These are phyloP conservation scores for Candida sonorensis DNA, from an alignment of 805 yeast genomes.

Conservation along the genomic window DNA sequence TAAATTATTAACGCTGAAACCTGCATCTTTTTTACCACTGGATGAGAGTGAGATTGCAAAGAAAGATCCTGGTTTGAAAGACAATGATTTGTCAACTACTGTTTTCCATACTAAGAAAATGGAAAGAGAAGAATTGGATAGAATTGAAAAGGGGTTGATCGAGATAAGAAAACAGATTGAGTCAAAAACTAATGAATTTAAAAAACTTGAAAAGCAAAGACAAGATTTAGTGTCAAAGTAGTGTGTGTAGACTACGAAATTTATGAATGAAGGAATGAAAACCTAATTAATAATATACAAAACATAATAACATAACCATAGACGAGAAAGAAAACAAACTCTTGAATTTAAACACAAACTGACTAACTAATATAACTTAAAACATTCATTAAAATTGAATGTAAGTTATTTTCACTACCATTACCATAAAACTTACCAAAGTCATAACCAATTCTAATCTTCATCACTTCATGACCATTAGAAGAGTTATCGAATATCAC, in stretches of 20 bases:
- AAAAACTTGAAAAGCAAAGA: constrained; percentile 25
- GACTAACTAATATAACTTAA: constrained; percentile 7
- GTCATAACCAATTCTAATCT: constrained; percentile 23
- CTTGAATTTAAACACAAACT: not conserved
- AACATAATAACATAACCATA: too few relatives aligned
- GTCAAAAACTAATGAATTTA: constrained; percentile 19
- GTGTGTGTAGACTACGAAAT: not conserved
- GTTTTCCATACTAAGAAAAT: constrained; percentile 37
- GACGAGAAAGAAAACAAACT: too few relatives aligned
- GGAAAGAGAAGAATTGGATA: constrained; percentile 59
- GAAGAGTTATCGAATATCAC: constrained; percentile 16
- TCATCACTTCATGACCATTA: constrained; percentile 15
- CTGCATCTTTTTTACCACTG: constrained; percentile 46
- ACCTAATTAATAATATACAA: too few relatives aligned
- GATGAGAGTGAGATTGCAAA: constrained; percentile 6
- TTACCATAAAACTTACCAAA: constrained; percentile 12
- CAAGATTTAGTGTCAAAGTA: constrained; percentile 14
- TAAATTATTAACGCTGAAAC: constrained; percentile 63
- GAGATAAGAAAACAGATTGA: constrained; percentile 23
- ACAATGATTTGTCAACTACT: constrained; percentile 1
- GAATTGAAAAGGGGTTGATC: constrained; percentile 35
- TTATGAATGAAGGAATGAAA: too few relatives aligned
- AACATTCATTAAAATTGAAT: constrained; percentile 10
- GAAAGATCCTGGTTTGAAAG: too few relatives aligned
- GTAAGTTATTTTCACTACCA: constrained; percentile 8